Evolutionary conservation across 2,329 filamentous ascomycete genomes (phyloP).

Genomic region (Aspergillus tanneri): DNA sequence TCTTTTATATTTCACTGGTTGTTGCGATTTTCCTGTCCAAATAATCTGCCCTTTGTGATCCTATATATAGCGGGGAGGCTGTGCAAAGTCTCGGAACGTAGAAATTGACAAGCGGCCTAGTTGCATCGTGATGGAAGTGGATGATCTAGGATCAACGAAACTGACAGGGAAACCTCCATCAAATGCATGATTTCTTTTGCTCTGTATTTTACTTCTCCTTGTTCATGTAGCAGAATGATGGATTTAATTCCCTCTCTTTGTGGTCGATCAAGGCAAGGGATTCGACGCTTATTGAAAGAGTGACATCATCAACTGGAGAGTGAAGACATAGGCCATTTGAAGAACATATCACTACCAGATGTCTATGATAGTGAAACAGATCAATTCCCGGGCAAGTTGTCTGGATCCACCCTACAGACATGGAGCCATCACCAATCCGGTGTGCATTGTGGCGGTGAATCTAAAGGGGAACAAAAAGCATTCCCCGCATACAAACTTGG

Average conservation of each 20-base stretch:
- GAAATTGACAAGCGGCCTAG: too few relatives aligned
- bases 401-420: neutral
- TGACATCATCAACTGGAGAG: neutral
- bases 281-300: neutral
- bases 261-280: too few relatives aligned
- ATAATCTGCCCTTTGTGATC: neutral
- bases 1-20: constrained; percentile 8
- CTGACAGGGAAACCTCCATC: too few relatives aligned
- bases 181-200: too few relatives aligned
- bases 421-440: too few relatives aligned
- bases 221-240: too few relatives aligned
- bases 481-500: constrained; percentile 8
- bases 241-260: too few relatives aligned
- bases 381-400: neutral
- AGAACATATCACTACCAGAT: neutral
- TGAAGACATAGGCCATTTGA: neutral
- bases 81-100: constrained; percentile 12
- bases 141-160: too few relatives aligned
- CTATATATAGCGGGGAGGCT: constrained; percentile 19
- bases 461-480: neutral
- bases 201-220: too few relatives aligned
- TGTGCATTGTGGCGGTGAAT: constrained; percentile 8
- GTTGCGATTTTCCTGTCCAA: neutral
- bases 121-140: too few relatives aligned
- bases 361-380: neutral